These are phyloP conservation scores for Botrytis squamosa DNA, from an alignment of 2,329 filamentous ascomycete genomes.

Conservation along the genomic window DNA sequence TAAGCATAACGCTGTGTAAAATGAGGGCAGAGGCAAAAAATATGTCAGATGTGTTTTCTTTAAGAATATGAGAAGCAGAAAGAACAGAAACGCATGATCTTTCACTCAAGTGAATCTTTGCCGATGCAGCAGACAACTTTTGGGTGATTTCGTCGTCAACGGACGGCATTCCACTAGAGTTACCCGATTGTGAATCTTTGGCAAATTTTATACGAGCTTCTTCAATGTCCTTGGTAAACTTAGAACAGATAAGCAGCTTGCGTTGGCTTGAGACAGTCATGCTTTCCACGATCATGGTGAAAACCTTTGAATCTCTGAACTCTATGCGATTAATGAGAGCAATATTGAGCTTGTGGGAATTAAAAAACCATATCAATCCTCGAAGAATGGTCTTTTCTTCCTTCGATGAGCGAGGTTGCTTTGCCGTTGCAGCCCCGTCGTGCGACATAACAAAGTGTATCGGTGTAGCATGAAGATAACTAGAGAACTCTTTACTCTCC, in stretches of 20 bases:
- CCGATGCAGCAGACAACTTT: conserved; percentile 26
- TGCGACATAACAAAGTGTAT: conserved; percentile 69
- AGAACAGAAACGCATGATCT: conserved; percentile 37
- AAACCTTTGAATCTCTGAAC: conserved; percentile 53
- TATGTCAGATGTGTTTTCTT: conserved; percentile 33
- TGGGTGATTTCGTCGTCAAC: conserved; percentile 23
- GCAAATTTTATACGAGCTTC: conserved; percentile 22
- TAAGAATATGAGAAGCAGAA: conserved; percentile 38
- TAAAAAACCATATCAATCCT: conserved; percentile 54
- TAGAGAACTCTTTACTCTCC: conserved; percentile 49
- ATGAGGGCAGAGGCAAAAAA: conserved; percentile 43
- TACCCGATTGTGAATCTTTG: conserved; percentile 11
- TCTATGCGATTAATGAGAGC: conserved; percentile 63
- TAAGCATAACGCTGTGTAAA: conserved; percentile 45
- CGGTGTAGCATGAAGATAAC: conserved; percentile 54
- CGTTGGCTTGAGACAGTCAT: conserved; percentile 28
- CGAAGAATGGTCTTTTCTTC: conserved; percentile 38
- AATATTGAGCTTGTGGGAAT: conserved; percentile 56
- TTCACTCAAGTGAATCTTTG: conserved; percentile 38
- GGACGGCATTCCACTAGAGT: neutral
- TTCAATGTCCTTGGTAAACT: conserved; percentile 26
- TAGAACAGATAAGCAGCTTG: conserved; percentile 25
- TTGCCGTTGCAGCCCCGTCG: conserved; percentile 48
- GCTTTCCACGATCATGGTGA: conserved; percentile 48
- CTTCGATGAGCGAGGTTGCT: conserved; percentile 1